A percentile compares a stretch with the other conserved stretches of the same genome.
phyloP scores from a whole-genome alignment of 768 basidiomycete genomes.

The Trametes meyenii region DNA sequence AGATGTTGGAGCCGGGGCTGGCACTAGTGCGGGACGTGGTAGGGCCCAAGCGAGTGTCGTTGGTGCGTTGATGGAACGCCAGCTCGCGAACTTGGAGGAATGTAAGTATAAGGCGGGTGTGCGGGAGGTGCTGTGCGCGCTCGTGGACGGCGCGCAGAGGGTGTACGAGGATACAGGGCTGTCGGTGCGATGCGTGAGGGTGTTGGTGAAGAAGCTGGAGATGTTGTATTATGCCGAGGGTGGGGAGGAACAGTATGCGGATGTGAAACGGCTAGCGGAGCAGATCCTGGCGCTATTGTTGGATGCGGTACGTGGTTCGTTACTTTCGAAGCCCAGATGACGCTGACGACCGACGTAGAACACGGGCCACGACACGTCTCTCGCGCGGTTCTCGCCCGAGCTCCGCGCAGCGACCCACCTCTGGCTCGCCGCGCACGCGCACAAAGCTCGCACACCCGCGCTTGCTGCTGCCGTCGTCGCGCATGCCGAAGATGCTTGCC shows the following conservation, averaged over 20 bases:
- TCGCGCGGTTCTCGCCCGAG: slow-evolving; percentile 42
- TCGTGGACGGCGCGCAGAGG: slow-evolving; percentile 53
- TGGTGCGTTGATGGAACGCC: slow-evolving; percentile 64
- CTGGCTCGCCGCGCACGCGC: slow-evolving; percentile 72
- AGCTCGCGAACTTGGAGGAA: slow-evolving; percentile 56
- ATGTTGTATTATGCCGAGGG: slow-evolving; percentile 44
- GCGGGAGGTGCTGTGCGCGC: slow-evolving; percentile 37
- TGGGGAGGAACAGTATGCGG: slow-evolving; percentile 1
- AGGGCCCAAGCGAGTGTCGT: slow-evolving; percentile 32
- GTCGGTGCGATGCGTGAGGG: slow-evolving; percentile 62
- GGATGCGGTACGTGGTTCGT: slow-evolving; percentile 41
- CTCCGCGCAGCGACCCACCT: slow-evolving; percentile 61
- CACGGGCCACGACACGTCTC: slow-evolving; percentile 32
- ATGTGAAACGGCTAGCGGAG: slow-evolving; percentile 38
- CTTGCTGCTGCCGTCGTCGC: slow-evolving; percentile 49
- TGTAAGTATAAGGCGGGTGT: slow-evolving; percentile 62
- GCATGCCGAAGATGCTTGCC: slow-evolving; percentile 59
- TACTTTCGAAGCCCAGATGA: not conserved
- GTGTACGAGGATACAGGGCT: slow-evolving; percentile 51
- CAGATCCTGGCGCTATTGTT: slow-evolving; percentile 47
- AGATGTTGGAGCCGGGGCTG: not conserved
- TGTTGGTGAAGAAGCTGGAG: slow-evolving; percentile 58
- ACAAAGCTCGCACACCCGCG: slow-evolving; percentile 50
- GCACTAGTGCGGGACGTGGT: not conserved
- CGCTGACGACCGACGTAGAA: slow-evolving; percentile 27